Evolutionary conservation across 805 yeast species (phyloP).

Genomic region (Lipomyces kockii): DNA sequence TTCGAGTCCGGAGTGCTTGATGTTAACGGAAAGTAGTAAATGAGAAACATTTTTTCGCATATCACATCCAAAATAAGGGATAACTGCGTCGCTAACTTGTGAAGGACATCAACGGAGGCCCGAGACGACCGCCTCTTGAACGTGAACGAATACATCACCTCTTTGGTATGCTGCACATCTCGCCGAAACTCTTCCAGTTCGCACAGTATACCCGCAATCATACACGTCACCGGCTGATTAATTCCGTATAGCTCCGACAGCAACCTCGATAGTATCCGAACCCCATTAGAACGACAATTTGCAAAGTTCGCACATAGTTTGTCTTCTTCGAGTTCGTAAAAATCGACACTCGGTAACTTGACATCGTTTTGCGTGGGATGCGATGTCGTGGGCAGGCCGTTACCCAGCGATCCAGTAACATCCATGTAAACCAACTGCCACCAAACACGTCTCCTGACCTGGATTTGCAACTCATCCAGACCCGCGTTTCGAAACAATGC

Average conservation of each 20-base stretch:
- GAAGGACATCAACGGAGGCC: background rate
- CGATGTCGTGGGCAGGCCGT: slow-evolving; percentile 27
- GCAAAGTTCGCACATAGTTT: slow-evolving; percentile 16
- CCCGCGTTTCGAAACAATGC: slow-evolving; percentile 8
- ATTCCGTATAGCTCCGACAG: slow-evolving; percentile 27
- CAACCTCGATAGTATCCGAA: slow-evolving; percentile 14
- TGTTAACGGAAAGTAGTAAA: slow-evolving; percentile 10
- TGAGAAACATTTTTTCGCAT: slow-evolving; percentile 16
- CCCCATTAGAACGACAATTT: slow-evolving; percentile 17
- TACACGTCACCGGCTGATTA: background rate
- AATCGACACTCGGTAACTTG: slow-evolving; percentile 14
- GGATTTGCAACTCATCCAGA: slow-evolving; percentile 3
- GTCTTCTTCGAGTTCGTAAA: slow-evolving; percentile 20
- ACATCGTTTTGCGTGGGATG: slow-evolving; percentile 18
- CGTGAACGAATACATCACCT: background rate
- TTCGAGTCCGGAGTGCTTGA: background rate
- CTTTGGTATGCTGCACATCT: background rate
- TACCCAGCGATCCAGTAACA: slow-evolving; percentile 17
- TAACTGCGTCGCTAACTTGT: background rate
- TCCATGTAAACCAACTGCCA: slow-evolving; percentile 29
- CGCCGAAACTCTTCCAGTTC: slow-evolving; percentile 5
- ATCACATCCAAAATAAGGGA: slow-evolving; percentile 8
- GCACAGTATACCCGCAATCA: background rate
- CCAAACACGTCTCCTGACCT: slow-evolving; percentile 24
- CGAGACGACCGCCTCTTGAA: background rate